phyloP scores from a whole-genome alignment of 805 yeast species.

The Debaryomyces maramus region DNA sequence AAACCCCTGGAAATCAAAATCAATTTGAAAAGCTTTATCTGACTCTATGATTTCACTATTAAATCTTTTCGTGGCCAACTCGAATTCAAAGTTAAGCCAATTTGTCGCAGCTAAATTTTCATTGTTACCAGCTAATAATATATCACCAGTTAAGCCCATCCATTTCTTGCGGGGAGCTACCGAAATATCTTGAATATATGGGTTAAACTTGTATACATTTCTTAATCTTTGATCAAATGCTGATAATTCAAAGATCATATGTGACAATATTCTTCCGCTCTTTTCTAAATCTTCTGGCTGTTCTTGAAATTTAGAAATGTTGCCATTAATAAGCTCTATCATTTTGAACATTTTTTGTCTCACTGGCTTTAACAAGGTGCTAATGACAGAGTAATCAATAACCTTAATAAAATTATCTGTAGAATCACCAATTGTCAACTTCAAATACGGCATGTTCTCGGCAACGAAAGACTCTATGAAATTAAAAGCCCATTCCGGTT shows the following conservation, averaged over 20 bases:
- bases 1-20: constrained; percentile 45
- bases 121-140: constrained; percentile 31
- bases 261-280: constrained; percentile 53
- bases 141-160: constrained; percentile 49
- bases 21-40: constrained; percentile 55
- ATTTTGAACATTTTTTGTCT: constrained; percentile 40
- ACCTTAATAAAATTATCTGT: constrained; percentile 28
- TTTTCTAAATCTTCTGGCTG: constrained; percentile 25
- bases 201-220: constrained; percentile 47
- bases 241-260: constrained; percentile 56
- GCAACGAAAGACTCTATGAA: constrained; percentile 47
- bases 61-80: constrained; percentile 51
- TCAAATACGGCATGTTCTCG: constrained; percentile 41
- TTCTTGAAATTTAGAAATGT: constrained; percentile 16
- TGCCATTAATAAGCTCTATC: constrained; percentile 23
- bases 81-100: constrained; percentile 56
- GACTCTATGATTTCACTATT: constrained; percentile 48
- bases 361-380: constrained; percentile 48
- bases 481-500: constrained; percentile 70
- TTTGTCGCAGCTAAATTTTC: constrained; percentile 33
- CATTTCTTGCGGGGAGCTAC: constrained; percentile 34
- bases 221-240: constrained; percentile 55
- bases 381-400: constrained; percentile 41
- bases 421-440: constrained; percentile 35
- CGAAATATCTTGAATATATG: constrained; percentile 25